Conservation (phyloP, 1,284 basidiomycete species). For the Ustilago nuda region DNA sequence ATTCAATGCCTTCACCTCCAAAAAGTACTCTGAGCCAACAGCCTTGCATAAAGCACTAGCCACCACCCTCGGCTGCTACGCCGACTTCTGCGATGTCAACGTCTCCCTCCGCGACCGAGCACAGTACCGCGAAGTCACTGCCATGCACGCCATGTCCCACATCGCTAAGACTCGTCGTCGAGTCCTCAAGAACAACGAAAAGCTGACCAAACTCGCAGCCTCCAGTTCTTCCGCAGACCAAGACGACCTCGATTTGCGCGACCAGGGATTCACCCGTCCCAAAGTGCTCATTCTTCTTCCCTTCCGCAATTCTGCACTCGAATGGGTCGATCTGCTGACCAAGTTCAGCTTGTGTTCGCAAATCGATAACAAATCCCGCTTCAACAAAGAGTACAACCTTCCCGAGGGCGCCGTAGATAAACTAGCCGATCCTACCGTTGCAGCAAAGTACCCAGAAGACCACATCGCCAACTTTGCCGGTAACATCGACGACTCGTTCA, state of each 20-base stretch:
- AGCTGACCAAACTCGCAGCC: constrained; percentile 72
- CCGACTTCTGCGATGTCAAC: constrained; percentile 58
- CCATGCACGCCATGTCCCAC: constrained; percentile 64
- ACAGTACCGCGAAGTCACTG: constrained; percentile 42
- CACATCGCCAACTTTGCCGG: constrained; percentile 94
- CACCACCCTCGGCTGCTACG: constrained; percentile 50
- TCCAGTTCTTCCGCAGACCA: constrained; percentile 70
- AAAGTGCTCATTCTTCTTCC: constrained; percentile 91
- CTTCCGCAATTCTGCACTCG: constrained; percentile 86
- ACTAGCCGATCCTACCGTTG: constrained; percentile 73
- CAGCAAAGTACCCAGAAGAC: constrained; percentile 83
- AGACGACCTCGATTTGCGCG: constrained; percentile 72
- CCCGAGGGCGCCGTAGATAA: constrained; percentile 86
- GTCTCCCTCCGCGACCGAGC: constrained; percentile 38
- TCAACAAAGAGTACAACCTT: constrained; percentile 83
- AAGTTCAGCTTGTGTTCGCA: constrained; percentile 57
- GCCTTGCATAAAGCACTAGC: constrained; percentile 49
- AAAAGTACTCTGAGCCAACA: constrained; percentile 24
- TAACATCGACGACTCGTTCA: constrained; percentile 97
- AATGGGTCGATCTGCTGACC: constrained; percentile 73
- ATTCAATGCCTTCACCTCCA: constrained; percentile 32
- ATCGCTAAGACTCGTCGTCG: constrained; percentile 83
- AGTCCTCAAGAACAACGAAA: constrained; percentile 94
- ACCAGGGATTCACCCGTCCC: constrained; percentile 97
- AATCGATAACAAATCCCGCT: constrained; percentile 78